Evolutionary conservation across 805 yeast genomes (phyloP), one percentile per base, ranked within the genome.

Genomic region (Wickerhamiella brachini): DNA sequence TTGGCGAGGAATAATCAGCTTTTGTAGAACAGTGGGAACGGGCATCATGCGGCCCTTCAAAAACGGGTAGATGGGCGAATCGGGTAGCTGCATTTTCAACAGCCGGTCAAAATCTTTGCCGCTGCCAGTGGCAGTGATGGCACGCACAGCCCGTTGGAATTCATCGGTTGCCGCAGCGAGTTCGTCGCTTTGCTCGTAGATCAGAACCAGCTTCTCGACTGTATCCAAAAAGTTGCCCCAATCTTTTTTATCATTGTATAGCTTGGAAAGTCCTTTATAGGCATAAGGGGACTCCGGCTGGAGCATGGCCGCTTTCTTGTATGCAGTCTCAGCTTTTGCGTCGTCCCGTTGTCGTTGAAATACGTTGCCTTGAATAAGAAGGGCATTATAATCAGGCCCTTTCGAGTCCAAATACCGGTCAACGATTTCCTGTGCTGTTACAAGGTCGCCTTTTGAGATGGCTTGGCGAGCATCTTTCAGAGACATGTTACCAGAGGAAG

Each of bases 251-350:
- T 50, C 52, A 17, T 58, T 59, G 44, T 60, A 57, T 4, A 63
- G 48, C 10, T 54, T 51, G 39, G 79, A 66, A 53, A 81, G 71
- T 1, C 97, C 97, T 60, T 85, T 86, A 94, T 93, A 89, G 0
- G 88, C 94, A 23, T 76, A 63, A 1, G 79, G 56, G 48, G 81
- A 77, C 54, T 60, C 34, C 55, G 67, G 47, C 67, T 62, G 24
- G 74, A 65, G 9, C 67, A 71, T 21, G 76, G 68, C 56, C 75
- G 76, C 56, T 69, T 65, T 17, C 56, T 60, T 15, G 79, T 65
- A 46, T 74, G 78, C 20, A 62, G 72, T 41, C 67, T 70, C 15
- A 76, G 81, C 66, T 48, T 77, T 78, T 34, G 73, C 62, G 15
- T 76, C 65, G 1, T 65, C 63, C 0, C 57, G 66, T 21, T 61